Evolutionary conservation across 2,329 filamentous ascomycete genomes (phyloP), one percentile per base, ranked within the genome.

Genomic region (Pseudocercospora ulei): DNA sequence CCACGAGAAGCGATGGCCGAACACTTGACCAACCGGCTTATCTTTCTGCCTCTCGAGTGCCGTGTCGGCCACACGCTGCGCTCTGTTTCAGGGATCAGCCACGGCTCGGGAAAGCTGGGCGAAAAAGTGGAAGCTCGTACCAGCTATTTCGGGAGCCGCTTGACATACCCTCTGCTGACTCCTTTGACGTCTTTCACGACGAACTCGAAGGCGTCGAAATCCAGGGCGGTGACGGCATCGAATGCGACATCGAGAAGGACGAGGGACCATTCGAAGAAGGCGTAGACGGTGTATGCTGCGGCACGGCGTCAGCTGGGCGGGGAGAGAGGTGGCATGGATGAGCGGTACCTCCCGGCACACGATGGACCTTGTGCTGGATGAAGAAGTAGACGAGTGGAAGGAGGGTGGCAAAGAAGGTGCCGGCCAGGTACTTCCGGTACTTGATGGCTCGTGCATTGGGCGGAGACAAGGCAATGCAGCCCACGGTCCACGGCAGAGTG

Each of bases 301-400:
- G 4, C 9, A 9, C 3, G n/a, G 5, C 3, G 35, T 49, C 22
- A 48, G 43, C 17, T 17, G 8, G 11, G 14, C 8, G 22, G 22
- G 8, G 22, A 3, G 22, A 2, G 22, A 3, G 5, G 2, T 24
- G 3, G n/a, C n/a, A n/a, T n/a, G n/a, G n/a, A n/a, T n/a, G n/a
- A n/a, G n/a, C n/a, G n/a, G n/a, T 69, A 96, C 88, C 90, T 72
- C 90, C 90, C 42, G 90, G 72, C 46, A 96, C 76, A 43, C 80
- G 84, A 62, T 98, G 86, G 36, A 98, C 83, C 65, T 98, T 98
- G 70, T 98, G 90, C 62, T 95, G 90, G 49, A 98, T 93, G 61
- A 95, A 98, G 61, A 86, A 98, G 68, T 95, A 96, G 12, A 96
- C 73, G 59, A 98, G 68, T 18, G 87, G 87, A 31, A 95, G 72